Base-by-base conservation (phyloP, 176 grass and related monocot species). In the Avena sativa region DNA sequence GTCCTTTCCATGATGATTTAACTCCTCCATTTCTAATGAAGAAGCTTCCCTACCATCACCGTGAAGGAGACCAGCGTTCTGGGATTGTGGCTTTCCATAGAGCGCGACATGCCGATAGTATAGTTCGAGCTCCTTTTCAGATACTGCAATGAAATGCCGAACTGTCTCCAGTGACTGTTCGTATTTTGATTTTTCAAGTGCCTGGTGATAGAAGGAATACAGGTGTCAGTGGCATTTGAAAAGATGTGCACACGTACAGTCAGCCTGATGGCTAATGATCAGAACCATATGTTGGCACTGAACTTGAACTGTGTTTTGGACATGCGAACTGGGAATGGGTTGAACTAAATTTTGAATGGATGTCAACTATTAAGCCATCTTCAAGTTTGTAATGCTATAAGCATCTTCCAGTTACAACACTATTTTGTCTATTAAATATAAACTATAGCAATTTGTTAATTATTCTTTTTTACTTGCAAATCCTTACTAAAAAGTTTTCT, bases 131-230 rank as follows among this genome's bases (percentile, higher is more conserved):
- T 99, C 94, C 78, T 94, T 99, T 79, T 96, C 89, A 60, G 94
- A 94, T 64, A 91, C 52, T 81, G 86, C 89, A 79, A 96, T 99
- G 79, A 93, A 99, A 60, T 61, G 62, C 83, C 80, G 34, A 78
- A 99, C 94, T 74, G 90, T 93, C 85, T 96, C 93, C 50, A 99
- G 80, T 0, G 90, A 94, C 15, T 99, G 93, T 73, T 99, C 90
- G 59, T 99, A 96, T 87, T 99, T 99, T 73, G 97, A 99, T 87
- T 99, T 96, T 95, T 96, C 97, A 90, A 98, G 94, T 90, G 94
- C 97, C 97, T 98, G 76, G 14, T 36, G 26, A 90, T 66, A 71
- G 66, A 53, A 87, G 30, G 2, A 81, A 25, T 12, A 21, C 30
- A 88, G 1, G 65, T 65, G 47, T 92, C 78, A 86, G 64, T 30